Base-by-base conservation (phyloP, 495 filamentous ascomycete species). In the Penicillium desertorum region DNA sequence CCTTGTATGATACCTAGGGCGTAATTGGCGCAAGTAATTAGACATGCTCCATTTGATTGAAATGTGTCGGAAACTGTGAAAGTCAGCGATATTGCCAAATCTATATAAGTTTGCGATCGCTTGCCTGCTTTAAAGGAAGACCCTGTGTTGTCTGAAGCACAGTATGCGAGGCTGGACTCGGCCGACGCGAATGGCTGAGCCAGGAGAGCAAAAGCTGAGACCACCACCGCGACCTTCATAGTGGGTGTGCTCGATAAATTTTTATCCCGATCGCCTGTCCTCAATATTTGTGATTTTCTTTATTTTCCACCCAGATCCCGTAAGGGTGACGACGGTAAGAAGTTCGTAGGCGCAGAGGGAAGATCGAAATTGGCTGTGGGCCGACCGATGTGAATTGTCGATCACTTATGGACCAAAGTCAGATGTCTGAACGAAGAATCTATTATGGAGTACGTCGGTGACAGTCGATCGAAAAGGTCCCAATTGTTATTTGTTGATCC, bases 1-100 rank as follows among this genome's bases (percentile, higher is more conserved):
- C 73, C 78, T 62, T 87, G 85, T 17, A 91, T 60, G 32, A 92
- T 68, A 16, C 80, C 89, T 64, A 89, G 87, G 10, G 88, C 88
- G 66, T 84, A 90, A 27, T 75, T 60, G 16, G 61, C 67, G 67
- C 89, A 92, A 42, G 74, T 74, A 4, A 71, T 60, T 44, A 65
- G 52, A 62, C 89, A 92, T 11, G 74, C 69, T 44, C 88, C 88
- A 61, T 86, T 83, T 19, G 86, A 89, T 64, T 91, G 86, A 59
- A 71, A 90, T 23, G 70, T 80, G 63, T 74, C 72, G 45, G 53
- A 57, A n/a, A 79, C 85, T 88, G 43, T 51, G 41, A 20, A 12
- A 17, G 57, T 63, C 45, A 70, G 63, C 59, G 17, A 61, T 49
- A 46, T 30, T 48, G 45, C 29, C 27, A 57, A 49, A 48, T 45